Percentiles rank a stretch among this genome's conserved stretches.
phyloP scores from a whole-genome alignment of 306 rosid species.

The Glycine latifolia region DNA sequence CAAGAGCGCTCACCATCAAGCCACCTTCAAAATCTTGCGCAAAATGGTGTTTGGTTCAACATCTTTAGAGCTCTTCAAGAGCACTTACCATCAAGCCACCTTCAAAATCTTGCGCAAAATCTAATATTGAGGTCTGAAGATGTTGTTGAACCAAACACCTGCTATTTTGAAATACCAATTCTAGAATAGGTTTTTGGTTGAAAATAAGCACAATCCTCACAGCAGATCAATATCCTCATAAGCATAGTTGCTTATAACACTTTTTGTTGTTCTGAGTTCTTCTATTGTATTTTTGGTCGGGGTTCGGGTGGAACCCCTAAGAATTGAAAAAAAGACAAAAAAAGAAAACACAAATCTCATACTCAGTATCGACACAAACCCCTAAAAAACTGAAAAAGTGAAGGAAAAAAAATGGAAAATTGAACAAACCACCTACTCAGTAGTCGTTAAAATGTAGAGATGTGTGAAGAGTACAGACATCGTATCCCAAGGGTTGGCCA shows the following conservation, averaged over 20 bases:
- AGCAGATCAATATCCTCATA: neutral
- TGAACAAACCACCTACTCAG: conserved; percentile 6
- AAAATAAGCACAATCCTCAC: neutral
- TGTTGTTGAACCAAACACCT: too few relatives aligned
- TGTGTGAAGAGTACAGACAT: neutral
- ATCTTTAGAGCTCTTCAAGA: too few relatives aligned
- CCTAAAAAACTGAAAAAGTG: neutral
- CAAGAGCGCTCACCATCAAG: too few relatives aligned
- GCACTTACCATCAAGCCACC: too few relatives aligned
- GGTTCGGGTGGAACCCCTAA: too few relatives aligned
- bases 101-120: too few relatives aligned
- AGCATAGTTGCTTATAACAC: neutral
- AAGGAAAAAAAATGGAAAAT: neutral
- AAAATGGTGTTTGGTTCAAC: too few relatives aligned
- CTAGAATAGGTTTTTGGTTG: too few relatives aligned
- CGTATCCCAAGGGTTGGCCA: conserved; percentile 8
- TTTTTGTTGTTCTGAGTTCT: neutral
- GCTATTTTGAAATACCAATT: too few relatives aligned
- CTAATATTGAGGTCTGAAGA: too few relatives aligned
- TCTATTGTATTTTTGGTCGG: neutral
- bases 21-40: too few relatives aligned
- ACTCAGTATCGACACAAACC: neutral
- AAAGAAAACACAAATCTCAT: neutral
- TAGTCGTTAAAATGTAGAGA: conserved; percentile 11
- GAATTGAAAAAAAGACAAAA: too few relatives aligned